Base-by-base conservation (phyloP, 225 moss, liverwort and hornwort species). In the Rhytidiadelphus loreus region DNA sequence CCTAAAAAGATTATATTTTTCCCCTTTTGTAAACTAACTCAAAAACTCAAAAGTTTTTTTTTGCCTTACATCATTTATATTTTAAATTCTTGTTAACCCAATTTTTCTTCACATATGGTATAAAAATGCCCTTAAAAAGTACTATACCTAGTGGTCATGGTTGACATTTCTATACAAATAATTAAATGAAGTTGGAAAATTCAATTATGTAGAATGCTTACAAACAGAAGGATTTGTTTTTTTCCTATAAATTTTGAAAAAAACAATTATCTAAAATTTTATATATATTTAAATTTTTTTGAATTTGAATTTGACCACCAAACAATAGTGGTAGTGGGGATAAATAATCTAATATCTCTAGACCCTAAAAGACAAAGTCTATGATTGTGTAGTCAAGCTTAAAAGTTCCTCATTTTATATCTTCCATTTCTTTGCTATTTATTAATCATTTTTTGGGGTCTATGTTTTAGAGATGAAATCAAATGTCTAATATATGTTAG, bases 111-210 rank as follows among this genome's bases (percentile, higher is more conserved):
- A 30, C 2, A 13, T 0, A 12, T 2, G 0, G 2, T 33, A 0
- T 12, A 21, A 50, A 18, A 4, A 21, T 75, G 33, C 0, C 13
- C 2, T 32, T 8, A 33, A 10, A 46, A 74, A 48, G 0, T 18
- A 30, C 0, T 19, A 0, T 9, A 50, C 1, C 8, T 22, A 2
- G 3, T 76, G 1, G 20, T 48, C 0, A 76, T 0, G 1, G 12
- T 1, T 1, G 1, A 74, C 3, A 75, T 75, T 32, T 32, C 7
- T 5, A 20, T 48, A 7, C 4, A 11, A 74, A 73, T 73, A 30
- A 46, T 43, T 18, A 73, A 44, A 30, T 19, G 8, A 75, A 23
- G 24, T 77, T 77, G 15, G 4, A 0, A 13, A 37, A 35, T 23
- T 2, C 9, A 6, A 53, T 23, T 37, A 0, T 1, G 0, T 35